A percentile compares a stretch with the other conserved stretches of the same genome.
phyloP scores from a whole-genome alignment of 148 eudicot genomes.

The Polygonum maritimum region DNA sequence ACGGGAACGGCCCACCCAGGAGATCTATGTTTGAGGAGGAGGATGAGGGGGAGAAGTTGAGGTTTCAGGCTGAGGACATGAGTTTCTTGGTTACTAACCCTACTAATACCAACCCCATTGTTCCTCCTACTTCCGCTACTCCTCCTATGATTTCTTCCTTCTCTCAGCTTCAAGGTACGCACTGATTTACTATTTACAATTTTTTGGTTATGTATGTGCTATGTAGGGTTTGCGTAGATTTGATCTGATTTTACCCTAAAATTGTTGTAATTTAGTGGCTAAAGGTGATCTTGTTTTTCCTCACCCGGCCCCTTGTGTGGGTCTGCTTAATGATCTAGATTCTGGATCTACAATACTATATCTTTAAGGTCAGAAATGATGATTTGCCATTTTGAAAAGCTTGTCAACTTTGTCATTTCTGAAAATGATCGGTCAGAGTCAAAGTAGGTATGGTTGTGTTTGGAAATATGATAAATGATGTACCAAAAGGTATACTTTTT shows the following conservation, averaged over 20 bases:
- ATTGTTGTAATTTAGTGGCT: not conserved
- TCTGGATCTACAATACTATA: conserved; percentile 3
- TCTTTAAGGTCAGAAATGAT: not conserved
- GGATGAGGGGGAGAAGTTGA: conserved; percentile 34
- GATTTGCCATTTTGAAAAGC: not conserved
- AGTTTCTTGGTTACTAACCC: conserved; percentile 31
- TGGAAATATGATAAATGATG: not conserved
- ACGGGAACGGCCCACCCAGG: conserved; percentile 11
- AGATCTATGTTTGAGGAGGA: conserved; percentile 21
- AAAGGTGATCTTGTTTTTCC: too few relatives aligned
- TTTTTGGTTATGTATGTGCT: not conserved
- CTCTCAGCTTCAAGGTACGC: conserved; percentile 47
- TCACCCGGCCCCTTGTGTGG: too few relatives aligned
- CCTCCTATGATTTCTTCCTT: conserved; percentile 25
- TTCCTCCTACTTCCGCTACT: conserved; percentile 19
- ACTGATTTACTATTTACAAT: not conserved
- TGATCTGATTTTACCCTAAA: not conserved
- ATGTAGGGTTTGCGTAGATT: not conserved
- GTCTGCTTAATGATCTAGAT: not conserved
- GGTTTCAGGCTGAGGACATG: conserved; percentile 31
- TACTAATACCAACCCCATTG: conserved; percentile 12
- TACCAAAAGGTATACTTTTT: not conserved
- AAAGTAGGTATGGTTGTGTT: not conserved
- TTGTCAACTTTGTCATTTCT: not conserved
- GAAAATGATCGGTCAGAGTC: not conserved